These are phyloP conservation scores for Caulochytrium protostelioides DNA, from an alignment of 371 early-diverging fungal genomes.

Conservation along the genomic window DNA sequence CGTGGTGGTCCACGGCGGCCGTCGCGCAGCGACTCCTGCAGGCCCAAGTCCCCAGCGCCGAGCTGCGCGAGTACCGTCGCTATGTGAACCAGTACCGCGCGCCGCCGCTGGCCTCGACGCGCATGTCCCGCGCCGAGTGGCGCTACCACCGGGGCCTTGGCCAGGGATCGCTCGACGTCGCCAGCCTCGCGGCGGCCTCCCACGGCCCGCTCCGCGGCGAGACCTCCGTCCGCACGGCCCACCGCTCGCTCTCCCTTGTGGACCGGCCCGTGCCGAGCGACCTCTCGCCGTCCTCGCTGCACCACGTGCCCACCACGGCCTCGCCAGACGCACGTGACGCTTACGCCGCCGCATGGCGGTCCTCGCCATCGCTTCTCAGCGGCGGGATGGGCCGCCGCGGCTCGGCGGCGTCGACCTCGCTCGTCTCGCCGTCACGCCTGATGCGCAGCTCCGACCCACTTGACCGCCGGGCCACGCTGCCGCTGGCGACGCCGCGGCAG, in stretches of 20 bases:
- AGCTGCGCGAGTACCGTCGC: conserved; percentile 14
- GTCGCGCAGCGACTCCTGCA: conserved; percentile 14
- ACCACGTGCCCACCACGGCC: no score
- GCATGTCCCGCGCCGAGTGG: background rate
- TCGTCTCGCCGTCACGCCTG: no score
- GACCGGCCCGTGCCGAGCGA: conserved; percentile 7
- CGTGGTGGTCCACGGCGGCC: conserved; percentile 16
- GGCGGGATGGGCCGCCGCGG: no score
- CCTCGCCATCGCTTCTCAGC: no score
- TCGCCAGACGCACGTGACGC: no score
- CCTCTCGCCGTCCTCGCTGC: no score
- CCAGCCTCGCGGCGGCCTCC: background rate
- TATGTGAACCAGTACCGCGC: background rate
- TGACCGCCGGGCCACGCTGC: no score
- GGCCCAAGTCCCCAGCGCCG: conserved; percentile 10
- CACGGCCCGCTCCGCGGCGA: background rate
- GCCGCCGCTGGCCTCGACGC: background rate
- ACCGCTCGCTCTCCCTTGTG: background rate
- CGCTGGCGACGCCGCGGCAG: no score
- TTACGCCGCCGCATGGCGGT: no score
- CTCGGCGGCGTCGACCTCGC: no score
- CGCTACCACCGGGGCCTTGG: background rate
- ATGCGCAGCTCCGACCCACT: no score
- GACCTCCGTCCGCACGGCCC: background rate
- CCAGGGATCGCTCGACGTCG: background rate